Percentiles rank a stretch among this genome's conserved stretches.
Conservation (phyloP, 1,284 basidiomycete species). For the Porodaedalea pini region DNA sequence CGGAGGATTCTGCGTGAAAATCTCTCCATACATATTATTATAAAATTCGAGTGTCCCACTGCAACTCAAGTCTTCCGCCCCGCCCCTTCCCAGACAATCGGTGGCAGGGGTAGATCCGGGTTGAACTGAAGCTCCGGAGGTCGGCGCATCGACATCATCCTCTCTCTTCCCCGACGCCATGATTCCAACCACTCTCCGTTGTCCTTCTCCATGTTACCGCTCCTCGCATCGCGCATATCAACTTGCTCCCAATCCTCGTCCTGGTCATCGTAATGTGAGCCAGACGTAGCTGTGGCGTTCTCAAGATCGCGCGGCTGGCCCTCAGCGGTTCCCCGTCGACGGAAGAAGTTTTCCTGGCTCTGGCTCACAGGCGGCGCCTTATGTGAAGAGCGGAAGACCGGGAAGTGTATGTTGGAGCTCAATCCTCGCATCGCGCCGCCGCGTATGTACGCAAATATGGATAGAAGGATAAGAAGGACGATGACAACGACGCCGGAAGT, state of each 20-base stretch:
- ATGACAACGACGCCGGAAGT: background rate
- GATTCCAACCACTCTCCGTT: conserved; percentile 14
- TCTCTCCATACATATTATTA: background rate
- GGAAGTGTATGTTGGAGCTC: background rate
- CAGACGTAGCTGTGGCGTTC: background rate
- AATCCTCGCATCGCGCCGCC: background rate
- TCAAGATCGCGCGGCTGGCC: background rate
- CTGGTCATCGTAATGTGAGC: background rate
- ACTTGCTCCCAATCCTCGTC: background rate
- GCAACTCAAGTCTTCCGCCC: background rate
- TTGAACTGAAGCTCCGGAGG: conserved; percentile 6
- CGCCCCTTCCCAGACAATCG: background rate
- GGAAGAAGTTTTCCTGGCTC: background rate
- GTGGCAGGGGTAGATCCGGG: conserved; percentile 12
- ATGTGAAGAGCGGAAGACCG: background rate
- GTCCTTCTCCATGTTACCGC: background rate
- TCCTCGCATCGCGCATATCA: conserved; percentile 2
- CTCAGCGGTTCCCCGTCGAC: background rate
- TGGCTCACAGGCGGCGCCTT: background rate
- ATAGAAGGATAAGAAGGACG: background rate
- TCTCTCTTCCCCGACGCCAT: conserved; percentile 10
- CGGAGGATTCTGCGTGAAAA: background rate
- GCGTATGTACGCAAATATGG: background rate
- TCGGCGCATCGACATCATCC: background rate
- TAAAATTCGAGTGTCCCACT: background rate